A percentile compares a stretch with the other conserved stretches of the same genome.
These are phyloP conservation scores for Penicillium sp. DNA, from an alignment of 2,329 filamentous ascomycete species.

Conservation along the genomic window DNA sequence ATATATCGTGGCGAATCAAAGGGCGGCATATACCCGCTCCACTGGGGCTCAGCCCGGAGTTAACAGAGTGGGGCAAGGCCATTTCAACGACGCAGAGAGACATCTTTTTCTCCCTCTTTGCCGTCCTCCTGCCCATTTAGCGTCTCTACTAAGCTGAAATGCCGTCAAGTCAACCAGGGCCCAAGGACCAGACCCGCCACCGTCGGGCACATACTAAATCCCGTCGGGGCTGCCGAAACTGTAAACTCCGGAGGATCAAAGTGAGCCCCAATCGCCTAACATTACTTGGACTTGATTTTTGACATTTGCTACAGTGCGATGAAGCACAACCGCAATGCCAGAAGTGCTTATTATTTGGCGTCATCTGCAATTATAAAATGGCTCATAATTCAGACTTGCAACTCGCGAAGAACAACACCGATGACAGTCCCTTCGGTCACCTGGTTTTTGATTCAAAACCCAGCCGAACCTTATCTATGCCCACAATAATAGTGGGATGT, in stretches of 20 bases:
- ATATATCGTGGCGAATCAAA: not conserved
- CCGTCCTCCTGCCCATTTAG: not conserved
- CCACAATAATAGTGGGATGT: conserved; percentile 4
- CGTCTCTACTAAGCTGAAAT: not conserved
- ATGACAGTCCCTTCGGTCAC: conserved; percentile 1
- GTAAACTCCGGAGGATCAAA: conserved; percentile 31
- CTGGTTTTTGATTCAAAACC: conserved; percentile 2
- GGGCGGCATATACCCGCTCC: too few relatives aligned
- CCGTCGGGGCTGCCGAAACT: conserved; percentile 56
- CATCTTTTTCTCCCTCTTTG: not conserved
- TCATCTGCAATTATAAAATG: conserved; percentile 24
- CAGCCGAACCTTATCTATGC: not conserved
- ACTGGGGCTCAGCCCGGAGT: not conserved
- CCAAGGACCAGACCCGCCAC: not conserved
- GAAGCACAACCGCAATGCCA: conserved; percentile 52
- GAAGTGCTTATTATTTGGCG: conserved; percentile 49
- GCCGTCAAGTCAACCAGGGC: not conserved
- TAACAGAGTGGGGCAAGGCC: not conserved
- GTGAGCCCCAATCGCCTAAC: conserved; percentile 3
- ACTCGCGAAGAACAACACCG: conserved; percentile 35
- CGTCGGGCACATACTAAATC: conserved; percentile 52
- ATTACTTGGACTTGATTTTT: conserved; percentile 19
- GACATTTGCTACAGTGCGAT: conserved; percentile 46
- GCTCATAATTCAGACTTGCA: conserved; percentile 46
- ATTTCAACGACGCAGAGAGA: too few relatives aligned